Conservation (phyloP, 2,329 filamentous ascomycete genomes). For the Fusarium mangiferae region DNA sequence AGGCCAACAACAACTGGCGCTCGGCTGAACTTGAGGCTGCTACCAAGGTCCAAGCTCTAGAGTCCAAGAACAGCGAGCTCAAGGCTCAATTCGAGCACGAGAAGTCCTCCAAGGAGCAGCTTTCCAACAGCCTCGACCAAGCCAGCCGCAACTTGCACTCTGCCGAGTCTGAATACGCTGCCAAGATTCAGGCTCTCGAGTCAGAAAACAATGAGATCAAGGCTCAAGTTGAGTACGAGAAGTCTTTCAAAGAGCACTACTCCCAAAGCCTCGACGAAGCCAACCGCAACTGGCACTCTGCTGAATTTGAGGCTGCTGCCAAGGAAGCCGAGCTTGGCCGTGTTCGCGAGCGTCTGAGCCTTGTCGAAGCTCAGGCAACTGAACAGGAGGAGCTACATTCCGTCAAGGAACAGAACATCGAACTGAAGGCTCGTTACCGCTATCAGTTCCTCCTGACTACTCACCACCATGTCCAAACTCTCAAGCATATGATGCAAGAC, state of each 20-base stretch:
- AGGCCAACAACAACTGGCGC: neutral
- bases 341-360: neutral
- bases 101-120: accelerated
- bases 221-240: neutral
- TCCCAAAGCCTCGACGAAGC: neutral
- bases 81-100: neutral
- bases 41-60: neutral
- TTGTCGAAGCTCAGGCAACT: neutral
- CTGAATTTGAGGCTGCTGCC: neutral
- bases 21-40: neutral
- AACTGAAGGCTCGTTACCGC: neutral
- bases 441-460: neutral
- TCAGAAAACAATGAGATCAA: neutral
- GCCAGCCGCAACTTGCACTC: neutral
- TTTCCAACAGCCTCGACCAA: accelerated
- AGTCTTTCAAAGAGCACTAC: neutral
- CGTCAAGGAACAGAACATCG: neutral
- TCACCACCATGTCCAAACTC: neutral
- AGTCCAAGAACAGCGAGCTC: neutral
- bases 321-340: neutral
- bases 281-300: neutral
- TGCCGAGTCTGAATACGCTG: neutral
- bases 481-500: neutral
- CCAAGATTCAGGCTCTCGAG: neutral
- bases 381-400: neutral